Conservation (phyloP, 352 stramenopile species). For the Pythium rishiriense region DNA sequence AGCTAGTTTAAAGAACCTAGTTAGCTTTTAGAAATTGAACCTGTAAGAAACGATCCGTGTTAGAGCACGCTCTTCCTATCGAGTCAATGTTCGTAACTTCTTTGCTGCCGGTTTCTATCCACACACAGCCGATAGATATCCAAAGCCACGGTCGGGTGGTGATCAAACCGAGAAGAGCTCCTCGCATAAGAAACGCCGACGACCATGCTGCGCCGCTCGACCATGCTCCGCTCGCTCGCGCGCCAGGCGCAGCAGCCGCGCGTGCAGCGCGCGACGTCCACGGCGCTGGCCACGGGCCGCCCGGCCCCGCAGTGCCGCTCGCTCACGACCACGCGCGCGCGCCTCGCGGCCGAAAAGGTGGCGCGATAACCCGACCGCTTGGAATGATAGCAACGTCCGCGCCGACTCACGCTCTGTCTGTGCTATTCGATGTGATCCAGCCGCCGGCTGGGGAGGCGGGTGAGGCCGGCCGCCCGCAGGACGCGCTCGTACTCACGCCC, state of each 20-base stretch:
- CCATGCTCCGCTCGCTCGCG: slow-evolving; percentile 22
- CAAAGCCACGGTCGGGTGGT: slow-evolving; percentile 10
- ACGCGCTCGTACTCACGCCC: slow-evolving; percentile 89
- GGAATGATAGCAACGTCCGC: too few relatives aligned
- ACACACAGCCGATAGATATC: background rate
- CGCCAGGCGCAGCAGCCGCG: slow-evolving; percentile 15
- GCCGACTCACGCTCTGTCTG: background rate
- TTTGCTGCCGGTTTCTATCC: slow-evolving; percentile 14
- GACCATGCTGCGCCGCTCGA: slow-evolving; percentile 13
- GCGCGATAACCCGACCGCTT: too few relatives aligned
- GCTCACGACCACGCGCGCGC: slow-evolving; percentile 50
- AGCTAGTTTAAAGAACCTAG: background rate
- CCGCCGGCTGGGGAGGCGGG: slow-evolving; percentile 37
- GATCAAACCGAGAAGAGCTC: slow-evolving; percentile 12
- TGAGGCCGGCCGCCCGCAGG: slow-evolving; percentile 38
- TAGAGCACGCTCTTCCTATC: slow-evolving; percentile 1
- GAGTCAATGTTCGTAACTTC: background rate
- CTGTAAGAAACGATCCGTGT: background rate
- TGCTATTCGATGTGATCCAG: slow-evolving; percentile 7
- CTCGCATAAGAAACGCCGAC: background rate
- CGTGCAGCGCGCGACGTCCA: background rate
- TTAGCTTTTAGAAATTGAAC: slow-evolving; percentile 1
- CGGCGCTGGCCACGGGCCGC: slow-evolving; percentile 7
- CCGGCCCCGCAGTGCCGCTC: slow-evolving; percentile 24
- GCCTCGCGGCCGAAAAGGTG: slow-evolving; percentile 64